These are phyloP conservation scores for Mimosa pudica DNA, from an alignment of 306 rosid species.

Conservation along the genomic window DNA sequence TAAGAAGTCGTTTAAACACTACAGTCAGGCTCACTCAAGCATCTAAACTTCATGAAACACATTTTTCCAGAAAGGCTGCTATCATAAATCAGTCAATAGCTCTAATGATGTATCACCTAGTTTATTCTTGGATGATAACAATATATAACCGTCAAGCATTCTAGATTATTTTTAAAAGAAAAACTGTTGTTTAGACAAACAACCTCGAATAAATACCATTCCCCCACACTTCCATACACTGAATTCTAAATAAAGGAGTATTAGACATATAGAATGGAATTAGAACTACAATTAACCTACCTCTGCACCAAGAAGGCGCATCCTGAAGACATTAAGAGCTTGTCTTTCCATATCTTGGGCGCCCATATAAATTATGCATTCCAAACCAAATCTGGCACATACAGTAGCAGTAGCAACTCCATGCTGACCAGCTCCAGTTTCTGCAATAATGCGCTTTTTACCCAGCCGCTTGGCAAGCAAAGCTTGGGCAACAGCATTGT, in stretches of 20 bases:
- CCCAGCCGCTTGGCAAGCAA: slow-evolving; percentile 88
- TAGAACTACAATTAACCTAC: slow-evolving; percentile 47
- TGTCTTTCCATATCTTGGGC: slow-evolving; percentile 99
- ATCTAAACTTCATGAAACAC: slow-evolving; percentile 11
- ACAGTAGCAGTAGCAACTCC: slow-evolving; percentile 99
- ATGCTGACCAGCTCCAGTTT: slow-evolving; percentile 98
- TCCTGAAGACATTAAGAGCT: slow-evolving; percentile 92
- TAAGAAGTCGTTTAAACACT: neutral
- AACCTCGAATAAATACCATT: slow-evolving; percentile 6
- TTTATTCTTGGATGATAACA: neutral
- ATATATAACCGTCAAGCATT: slow-evolving; percentile 7
- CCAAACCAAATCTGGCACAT: slow-evolving; percentile 90
- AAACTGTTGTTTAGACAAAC: neutral
- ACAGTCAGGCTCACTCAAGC: slow-evolving; percentile 12
- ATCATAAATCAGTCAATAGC: neutral
- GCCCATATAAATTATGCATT: slow-evolving; percentile 92
- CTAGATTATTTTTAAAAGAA: neutral
- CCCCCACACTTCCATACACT: neutral
- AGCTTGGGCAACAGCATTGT: slow-evolving; percentile 95
- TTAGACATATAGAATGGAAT: slow-evolving; percentile 7
- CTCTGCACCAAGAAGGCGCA: slow-evolving; percentile 99
- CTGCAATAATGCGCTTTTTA: slow-evolving; percentile 88
- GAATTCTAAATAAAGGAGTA: slow-evolving; percentile 21
- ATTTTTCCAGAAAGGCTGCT: slow-evolving; percentile 7
- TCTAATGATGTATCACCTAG: neutral